Base-by-base conservation (phyloP, 1,139 yeast species). In the Hansenula anomala region DNA sequence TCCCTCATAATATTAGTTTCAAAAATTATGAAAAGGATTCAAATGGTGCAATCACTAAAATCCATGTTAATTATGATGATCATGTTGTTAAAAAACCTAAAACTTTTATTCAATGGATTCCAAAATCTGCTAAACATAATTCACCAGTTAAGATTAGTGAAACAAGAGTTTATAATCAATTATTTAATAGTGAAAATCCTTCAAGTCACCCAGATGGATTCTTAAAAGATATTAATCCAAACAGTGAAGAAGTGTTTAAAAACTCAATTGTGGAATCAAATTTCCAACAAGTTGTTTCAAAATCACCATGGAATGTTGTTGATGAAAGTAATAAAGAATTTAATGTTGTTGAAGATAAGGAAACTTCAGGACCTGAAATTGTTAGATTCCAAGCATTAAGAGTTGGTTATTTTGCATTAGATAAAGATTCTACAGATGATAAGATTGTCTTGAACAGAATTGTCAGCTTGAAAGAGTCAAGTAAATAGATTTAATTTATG, bases 351-450 rank as follows among this genome's bases (percentile, higher is more conserved):
- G 95, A 86, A 59, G 64, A 62, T 39, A 60, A 60, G 35, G 75
- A 73, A 22, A 66, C 68, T 34, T 68, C 75, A 35, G 81, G 85
- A 27, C 72, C 77, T 16, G 95, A 92, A 61, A 78, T 95, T n/a
- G 86, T 87, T 28, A 78, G 98, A 61, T 94, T 94, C 87, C 99
- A 94, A 68, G 98, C 96, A 24, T 75, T 94, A 63, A 82, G 99
- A 66, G 92, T 88, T 37, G 99, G 98, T 20, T 92, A 92, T 65
- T 94, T 90, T 75, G 83, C 96, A 60, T 66, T 88, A 62, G 99
- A 94, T 60, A 78, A 75, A 54, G 97, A 92, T 48, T 68, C 88
- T 40, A 67, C 70, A 7, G 71, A 66, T 18, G 80, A 75, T 34
- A 70, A 66, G 44, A 65, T 94, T 28, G 38, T 54, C 7, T 38